Base-by-base conservation (phyloP, 345 rosid species). In the Raphanus raphanistrum region DNA sequence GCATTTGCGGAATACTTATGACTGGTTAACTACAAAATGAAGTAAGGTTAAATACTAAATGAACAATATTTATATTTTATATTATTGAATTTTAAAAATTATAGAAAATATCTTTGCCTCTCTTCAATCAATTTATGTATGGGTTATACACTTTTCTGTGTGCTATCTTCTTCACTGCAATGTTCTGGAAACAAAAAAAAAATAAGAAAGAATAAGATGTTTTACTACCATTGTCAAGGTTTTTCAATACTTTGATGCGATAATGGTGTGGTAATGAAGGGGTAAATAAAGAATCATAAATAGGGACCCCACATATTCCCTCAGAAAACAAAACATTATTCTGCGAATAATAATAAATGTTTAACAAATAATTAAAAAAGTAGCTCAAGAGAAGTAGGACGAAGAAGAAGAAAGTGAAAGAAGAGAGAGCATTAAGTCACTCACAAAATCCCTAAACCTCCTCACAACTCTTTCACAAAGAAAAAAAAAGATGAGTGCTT, bases 321-420 rank as follows among this genome's bases (percentile, higher is more conserved):
- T 63, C 58, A 62, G 54, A 63, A 52, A 77, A 36, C 35, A 35
- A 76, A 70, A 70, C 55, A 33, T 48, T 33, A 33, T 4, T 3
- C 70, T 38, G 31, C 68, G 4, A 43, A 71, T 62, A 62, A 78
- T 77, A 78, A 65, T 78, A 71, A 52, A 52, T 52, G 58, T 52
- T 71, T 71, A 71, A 61, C 72, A 65, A 78, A 78, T 71, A 65
- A 78, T 71, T 77, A 60, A 31, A 58, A 72, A 77, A 35, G 72
- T 72, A 78, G 81, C 43, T 58, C 63, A 50, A 41, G 48, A 12
- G 57, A 27, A 55, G 13, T 8, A 31, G 4, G 31, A 48, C 28
- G 69, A 35, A 74, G 58, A 62, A 25, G 41, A 9, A 72, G 58
- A 62, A 15, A 28, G 10, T 28, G 43, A 4, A 48, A 31, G 48